Evolutionary conservation across 805 yeast genomes (phyloP).

Genomic region (Kuraishia borneana): DNA sequence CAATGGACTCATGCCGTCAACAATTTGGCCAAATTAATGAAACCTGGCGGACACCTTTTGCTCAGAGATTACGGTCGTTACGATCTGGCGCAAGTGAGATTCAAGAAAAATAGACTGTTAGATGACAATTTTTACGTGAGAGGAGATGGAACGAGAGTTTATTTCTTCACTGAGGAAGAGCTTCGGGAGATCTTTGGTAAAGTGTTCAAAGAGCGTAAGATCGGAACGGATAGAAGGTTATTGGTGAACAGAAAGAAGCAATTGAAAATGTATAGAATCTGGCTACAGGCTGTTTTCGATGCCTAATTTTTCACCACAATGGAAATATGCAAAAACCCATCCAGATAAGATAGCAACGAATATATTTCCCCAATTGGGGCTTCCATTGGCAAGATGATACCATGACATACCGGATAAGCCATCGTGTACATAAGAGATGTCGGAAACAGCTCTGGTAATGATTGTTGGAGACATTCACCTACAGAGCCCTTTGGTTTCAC

Average conservation of each 20-base stretch:
- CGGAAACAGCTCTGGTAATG: constrained; percentile 36
- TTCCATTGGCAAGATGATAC: constrained; percentile 34
- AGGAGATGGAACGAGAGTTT: constrained; percentile 97
- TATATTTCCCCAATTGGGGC: constrained; percentile 36
- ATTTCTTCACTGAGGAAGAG: constrained; percentile 94
- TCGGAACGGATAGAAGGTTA: constrained; percentile 85
- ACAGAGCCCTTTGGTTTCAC: constrained; percentile 11
- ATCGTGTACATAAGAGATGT: constrained; percentile 21
- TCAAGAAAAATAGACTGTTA: constrained; percentile 75
- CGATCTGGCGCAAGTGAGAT: constrained; percentile 90
- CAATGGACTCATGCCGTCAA: constrained; percentile 81
- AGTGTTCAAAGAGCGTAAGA: constrained; percentile 55
- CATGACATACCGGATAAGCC: constrained; percentile 41
- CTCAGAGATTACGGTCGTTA: constrained; percentile 94
- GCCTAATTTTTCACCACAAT: constrained; percentile 20
- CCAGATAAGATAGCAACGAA: constrained; percentile 34
- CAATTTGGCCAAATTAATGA: constrained; percentile 61
- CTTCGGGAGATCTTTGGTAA: constrained; percentile 58
- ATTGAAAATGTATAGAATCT: constrained; percentile 90
- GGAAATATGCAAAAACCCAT: constrained; percentile 54
- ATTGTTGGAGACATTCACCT: constrained; percentile 25
- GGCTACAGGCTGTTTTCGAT: constrained; percentile 89
- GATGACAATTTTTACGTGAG: constrained; percentile 93
- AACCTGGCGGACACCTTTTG: constrained; percentile 86
- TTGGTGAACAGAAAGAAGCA: constrained; percentile 87